Conservation (phyloP, 305 asterid species). For the Salvia sclarea region DNA sequence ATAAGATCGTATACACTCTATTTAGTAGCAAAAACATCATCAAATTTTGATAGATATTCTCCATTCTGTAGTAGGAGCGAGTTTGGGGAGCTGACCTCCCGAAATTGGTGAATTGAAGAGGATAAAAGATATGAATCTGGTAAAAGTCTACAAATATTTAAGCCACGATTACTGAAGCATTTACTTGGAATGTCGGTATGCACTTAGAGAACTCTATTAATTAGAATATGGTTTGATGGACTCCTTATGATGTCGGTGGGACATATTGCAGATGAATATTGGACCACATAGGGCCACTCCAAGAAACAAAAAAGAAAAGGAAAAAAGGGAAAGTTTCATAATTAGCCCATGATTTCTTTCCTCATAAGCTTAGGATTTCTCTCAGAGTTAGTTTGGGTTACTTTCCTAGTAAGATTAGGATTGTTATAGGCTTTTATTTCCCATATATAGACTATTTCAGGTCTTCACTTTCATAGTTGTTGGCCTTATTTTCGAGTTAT, state of each 20-base stretch:
- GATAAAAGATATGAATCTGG: background rate
- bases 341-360: background rate
- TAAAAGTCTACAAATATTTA: slow-evolving; percentile 2
- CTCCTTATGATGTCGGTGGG: background rate
- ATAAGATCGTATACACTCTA: background rate
- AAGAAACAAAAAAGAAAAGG: background rate
- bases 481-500: background rate
- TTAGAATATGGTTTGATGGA: background rate
- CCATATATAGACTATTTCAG: background rate
- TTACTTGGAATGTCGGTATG: background rate
- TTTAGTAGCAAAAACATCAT: slow-evolving; percentile 1
- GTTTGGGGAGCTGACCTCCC: background rate
- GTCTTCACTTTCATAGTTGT: background rate
- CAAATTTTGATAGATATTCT: background rate
- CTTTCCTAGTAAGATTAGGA: slow-evolving; percentile 3
- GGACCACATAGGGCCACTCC: background rate
- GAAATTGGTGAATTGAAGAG: background rate
- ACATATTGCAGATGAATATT: background rate
- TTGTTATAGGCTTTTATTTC: background rate
- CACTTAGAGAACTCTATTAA: background rate
- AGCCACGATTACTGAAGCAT: background rate
- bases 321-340: background rate
- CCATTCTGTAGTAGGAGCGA: too few species aligned
- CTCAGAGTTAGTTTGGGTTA: background rate
- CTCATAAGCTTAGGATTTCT: background rate